Evolutionary conservation across 305 asterid genomes (phyloP), one percentile per base, ranked within the genome.

Genomic region (Lippia alba): DNA sequence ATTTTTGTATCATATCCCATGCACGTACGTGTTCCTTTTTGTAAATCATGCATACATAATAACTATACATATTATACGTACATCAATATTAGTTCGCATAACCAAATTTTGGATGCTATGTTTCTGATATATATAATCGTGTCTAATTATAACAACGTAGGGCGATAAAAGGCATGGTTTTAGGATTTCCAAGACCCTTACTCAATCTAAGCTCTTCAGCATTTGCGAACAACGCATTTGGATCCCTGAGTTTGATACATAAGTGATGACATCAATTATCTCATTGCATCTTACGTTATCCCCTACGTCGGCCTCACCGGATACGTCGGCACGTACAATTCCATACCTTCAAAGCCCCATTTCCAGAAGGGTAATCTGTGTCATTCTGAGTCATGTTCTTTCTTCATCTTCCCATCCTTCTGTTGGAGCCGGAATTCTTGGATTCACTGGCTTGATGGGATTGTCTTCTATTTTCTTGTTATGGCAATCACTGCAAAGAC

Each of bases 401-500:
- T 44, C 30, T 57, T 50, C 30, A 24, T 1, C 3, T 24, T 24
- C 3, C 3, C 30, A 24, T 24, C 30, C 57, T 64, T 34, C 51
- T 73, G 73, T 56, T 69, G 74, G 88, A 93, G 96, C 87, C 96
- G 96, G 96, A 76, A 85, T 91, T 63, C 73, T 85, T 79, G 98
- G 98, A 57, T 79, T 83, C 75, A 89, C 90, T 32, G 81, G 96
- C 79, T 84, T 86, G 85, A 85, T 68, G 57, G 98, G 97, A 71
- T 89, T 74, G 45, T 91, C 48, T 83, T 91, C 81, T 93, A 93
- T 77, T 93, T 93, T 78, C 65, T 89, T 59, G 81, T 89, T 77
- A 93, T 93, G 98, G 91, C 90, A 67, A 76, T 89, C 16, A 89
- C 96, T 66, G 96, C 96, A 55, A 87, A 93, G 88, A 87, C 94